These are phyloP conservation scores for Russula lepida DNA, from an alignment of 768 basidiomycete species.

Conservation along the genomic window DNA sequence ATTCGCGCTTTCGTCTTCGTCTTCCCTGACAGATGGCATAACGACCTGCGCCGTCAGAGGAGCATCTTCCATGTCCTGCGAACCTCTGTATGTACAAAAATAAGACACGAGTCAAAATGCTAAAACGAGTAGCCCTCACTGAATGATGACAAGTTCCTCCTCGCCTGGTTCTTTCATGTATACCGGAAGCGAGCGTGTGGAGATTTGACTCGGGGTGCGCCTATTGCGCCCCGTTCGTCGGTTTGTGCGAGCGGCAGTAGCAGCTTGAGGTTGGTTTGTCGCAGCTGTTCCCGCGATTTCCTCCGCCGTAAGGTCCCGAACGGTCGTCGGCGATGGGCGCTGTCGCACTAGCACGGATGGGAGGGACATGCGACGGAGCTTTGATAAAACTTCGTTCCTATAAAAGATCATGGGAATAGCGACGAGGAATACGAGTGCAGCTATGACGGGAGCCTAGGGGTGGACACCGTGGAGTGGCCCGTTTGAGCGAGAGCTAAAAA, in stretches of 20 bases:
- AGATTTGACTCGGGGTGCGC: slow-evolving; percentile 73
- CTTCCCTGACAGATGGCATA: slow-evolving; percentile 27
- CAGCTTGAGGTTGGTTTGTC: neutral
- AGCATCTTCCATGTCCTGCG: slow-evolving; percentile 47
- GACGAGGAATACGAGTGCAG: slow-evolving; percentile 6
- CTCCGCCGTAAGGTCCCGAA: slow-evolving; percentile 19
- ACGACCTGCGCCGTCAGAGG: slow-evolving; percentile 35
- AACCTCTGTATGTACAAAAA: slow-evolving; percentile 33
- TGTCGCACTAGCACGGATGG: neutral
- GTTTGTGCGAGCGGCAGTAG: neutral
- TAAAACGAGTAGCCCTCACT: slow-evolving; percentile 28
- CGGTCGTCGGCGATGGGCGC: neutral
- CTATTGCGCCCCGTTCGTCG: slow-evolving; percentile 35
- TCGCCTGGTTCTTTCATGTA: slow-evolving; percentile 85
- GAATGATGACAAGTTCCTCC: slow-evolving; percentile 62
- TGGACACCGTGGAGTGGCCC: neutral
- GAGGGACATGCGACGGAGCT: neutral
- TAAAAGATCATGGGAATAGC: neutral
- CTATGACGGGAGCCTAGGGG: slow-evolving; percentile 15
- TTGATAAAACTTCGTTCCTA: neutral
- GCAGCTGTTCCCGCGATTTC: slow-evolving; percentile 15
- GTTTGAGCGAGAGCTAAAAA: neutral
- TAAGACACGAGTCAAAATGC: neutral
- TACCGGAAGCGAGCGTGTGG: slow-evolving; percentile 64
- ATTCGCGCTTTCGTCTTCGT: slow-evolving; percentile 16